Base-by-base conservation (phyloP, 495 filamentous ascomycete genomes). In the Podospora conica region DNA sequence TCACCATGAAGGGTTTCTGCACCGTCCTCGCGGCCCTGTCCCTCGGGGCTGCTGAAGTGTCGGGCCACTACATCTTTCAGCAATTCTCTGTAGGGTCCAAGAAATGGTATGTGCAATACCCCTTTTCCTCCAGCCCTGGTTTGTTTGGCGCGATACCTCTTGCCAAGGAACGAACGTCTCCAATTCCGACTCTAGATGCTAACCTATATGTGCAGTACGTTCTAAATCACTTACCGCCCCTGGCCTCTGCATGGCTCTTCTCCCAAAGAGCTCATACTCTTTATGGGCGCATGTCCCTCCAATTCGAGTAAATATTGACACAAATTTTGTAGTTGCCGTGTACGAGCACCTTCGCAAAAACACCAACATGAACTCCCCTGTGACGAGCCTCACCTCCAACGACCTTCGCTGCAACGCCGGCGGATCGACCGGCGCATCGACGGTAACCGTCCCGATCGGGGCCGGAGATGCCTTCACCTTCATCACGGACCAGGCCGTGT, bases 371-470 rank as follows among this genome's bases (percentile, higher is more conserved):
- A 87, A 87, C 75, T 85, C 82, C 25, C 85, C 84, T 9, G 85
- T 87, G 10, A 83, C 80, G 23, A 78, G 83, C 65, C 76, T 87
- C 0, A 68, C 82, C 4, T 82, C 80, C 9, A 76, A 71, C 7
- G 82, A 87, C 58, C 77, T 88, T 58, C 77, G 84, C 0, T 88
- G 85, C 78, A 88, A 88, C 58, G 83, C 82, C 25, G 84, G 83
- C 64, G 84, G 83, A 31, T 74, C 66, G 9, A 74, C 76, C 20
- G 82, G 82, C 11, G 69, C 73, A 23, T 76, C 68, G 66, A 86
- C 84, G 0, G 72, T 74, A n/a, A 82, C 78, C 0, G 69, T 79
- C 6, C 77, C 78, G 10, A 69, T 85, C 25, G 80, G 81, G 64
- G 81, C 85, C 3, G 85, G 85, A 0, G 80, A 82, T 21, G 72